Evolutionary conservation across 75 land plant genomes (phyloP), one percentile per base, ranked within the genome.

Genomic region (Picea sitchensis): DNA sequence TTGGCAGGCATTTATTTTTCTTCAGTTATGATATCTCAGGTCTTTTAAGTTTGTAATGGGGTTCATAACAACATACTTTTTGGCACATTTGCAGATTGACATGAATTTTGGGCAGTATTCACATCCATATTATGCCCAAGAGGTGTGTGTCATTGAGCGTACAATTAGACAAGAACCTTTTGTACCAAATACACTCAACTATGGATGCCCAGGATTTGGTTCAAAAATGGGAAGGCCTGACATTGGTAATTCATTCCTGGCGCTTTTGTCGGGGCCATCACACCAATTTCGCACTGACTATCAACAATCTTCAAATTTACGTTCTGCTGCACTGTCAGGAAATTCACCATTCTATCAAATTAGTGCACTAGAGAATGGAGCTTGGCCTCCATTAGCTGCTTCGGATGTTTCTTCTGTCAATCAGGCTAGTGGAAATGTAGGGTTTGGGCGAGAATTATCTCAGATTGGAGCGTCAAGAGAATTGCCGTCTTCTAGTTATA

Each of bases 211-310:
- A 65, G 77, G 68, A 38, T 47, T 44, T 30, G 41, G 68, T 59
- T 20, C 62, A 12, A 82, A 77, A 72, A 36, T 73, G 44, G 72
- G 77, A 65, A 79, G 84, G 77, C 58, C 83, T 32, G 90, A 83
- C 20, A 68, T 61, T n/a, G 82, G 79, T 23, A 81, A 81, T 80
- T 83, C 90, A 65, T 82, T 84, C 69, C 80, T 92, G 11, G 83
- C 91, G 76, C 80, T 89, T 74, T 81, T 91, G 62, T 91, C 91
- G 23, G 90, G 86, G 51, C 75, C 87, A 17, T 75, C 82, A 51
- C 80, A 80, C 30, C 81, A 75, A n/a, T 60, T 82, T 64, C 84
- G 79, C 32, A 75, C 75, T 78, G 85, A 85, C 56, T 69, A 79
- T 51, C 78, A 79, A 67, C 79, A 82, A 13, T 72, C 78, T 59